Evolutionary conservation across 2,329 filamentous ascomycete genomes (phyloP), one percentile per base, ranked within the genome.

Genomic region (Penicillium corylophilum): DNA sequence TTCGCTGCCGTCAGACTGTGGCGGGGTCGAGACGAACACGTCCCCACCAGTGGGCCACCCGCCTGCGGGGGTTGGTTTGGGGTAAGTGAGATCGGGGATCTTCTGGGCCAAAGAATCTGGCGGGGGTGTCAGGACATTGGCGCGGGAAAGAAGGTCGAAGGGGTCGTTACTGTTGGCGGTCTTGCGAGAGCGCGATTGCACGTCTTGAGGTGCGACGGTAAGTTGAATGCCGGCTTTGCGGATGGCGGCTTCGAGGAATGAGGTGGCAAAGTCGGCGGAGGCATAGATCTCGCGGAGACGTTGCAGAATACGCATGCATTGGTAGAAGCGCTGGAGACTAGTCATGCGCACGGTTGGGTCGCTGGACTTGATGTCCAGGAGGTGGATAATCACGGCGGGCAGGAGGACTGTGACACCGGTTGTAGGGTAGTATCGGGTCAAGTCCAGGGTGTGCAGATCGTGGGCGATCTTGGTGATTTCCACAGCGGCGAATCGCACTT

Each of bases 181-280:
- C 41, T 57, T 53, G 43, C 46, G 40, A 35, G 52, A 15, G 48
- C 59, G 64, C 18, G 53, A 56, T 28, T 61, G 69, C 53, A 70
- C 60, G 26, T 70, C 68, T 50, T 67, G 64, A 8, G 52, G 64
- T 8, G 71, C 63, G 74, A 79, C 73, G 2, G 81, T 82, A 35
- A 90, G 77, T 50, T 89, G 85, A 56, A 94, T 91, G 50, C 89
- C 85, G 8, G 90, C 90, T 75, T 95, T 95, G 56, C 89, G 86
- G 56, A 96, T 88, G 1, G 91, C 90, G 1, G 91, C 90, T 68
- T 95, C 90, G n/a, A 96, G 80, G 76, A 96, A 96, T 2, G 89
- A 89, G 1, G 89, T 93, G n/a, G 90, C 91, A 64, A 94, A 96
- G 71, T 96, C 92, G n/a, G 93, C 93, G 0, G 92, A 91, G 0